phyloP scores from a whole-genome alignment of 2,329 filamentous ascomycete species.

The Fusarium paranaense region DNA sequence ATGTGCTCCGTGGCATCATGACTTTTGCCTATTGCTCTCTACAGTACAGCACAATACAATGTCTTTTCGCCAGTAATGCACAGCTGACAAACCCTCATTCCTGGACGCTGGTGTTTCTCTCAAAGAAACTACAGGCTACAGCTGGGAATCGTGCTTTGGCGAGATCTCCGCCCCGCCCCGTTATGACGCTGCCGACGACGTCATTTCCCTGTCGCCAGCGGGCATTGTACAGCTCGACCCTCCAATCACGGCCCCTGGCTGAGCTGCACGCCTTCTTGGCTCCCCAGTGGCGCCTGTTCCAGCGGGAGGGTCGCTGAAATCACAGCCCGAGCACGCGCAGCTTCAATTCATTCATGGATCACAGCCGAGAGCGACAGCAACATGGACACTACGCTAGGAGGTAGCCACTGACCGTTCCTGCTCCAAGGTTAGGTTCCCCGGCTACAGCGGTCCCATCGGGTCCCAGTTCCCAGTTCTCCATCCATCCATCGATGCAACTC shows the following conservation, averaged over 20 bases:
- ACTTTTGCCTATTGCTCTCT: slow-evolving; percentile 1
- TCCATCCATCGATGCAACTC: neutral
- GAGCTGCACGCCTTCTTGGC: slow-evolving; percentile 23
- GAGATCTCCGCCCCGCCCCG: slow-evolving; percentile 38
- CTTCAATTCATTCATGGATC: neutral
- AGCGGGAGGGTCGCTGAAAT: slow-evolving; percentile 36
- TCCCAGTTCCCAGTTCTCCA: slow-evolving; percentile 5
- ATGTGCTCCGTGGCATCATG: slow-evolving; percentile 33
- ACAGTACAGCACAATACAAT: neutral
- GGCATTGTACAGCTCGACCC: neutral
- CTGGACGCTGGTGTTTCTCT: neutral
- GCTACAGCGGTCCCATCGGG: slow-evolving; percentile 3
- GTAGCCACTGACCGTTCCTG: slow-evolving; percentile 11
- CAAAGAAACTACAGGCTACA: neutral
- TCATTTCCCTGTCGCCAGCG: slow-evolving; percentile 31
- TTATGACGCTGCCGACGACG: slow-evolving; percentile 47
- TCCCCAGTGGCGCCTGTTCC: slow-evolving; percentile 24
- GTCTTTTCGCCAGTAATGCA: neutral
- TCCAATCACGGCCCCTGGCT: slow-evolving; percentile 18
- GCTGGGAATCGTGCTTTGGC: slow-evolving; percentile 23
- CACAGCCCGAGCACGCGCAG: slow-evolving; percentile 11
- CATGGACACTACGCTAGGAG: neutral
- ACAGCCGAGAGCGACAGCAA: neutral
- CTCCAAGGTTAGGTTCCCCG: slow-evolving; percentile 33
- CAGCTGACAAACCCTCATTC: slow-evolving; percentile 19